These are phyloP conservation scores for Coprinellus micaceus DNA, from an alignment of 768 basidiomycete genomes.

Conservation along the genomic window DNA sequence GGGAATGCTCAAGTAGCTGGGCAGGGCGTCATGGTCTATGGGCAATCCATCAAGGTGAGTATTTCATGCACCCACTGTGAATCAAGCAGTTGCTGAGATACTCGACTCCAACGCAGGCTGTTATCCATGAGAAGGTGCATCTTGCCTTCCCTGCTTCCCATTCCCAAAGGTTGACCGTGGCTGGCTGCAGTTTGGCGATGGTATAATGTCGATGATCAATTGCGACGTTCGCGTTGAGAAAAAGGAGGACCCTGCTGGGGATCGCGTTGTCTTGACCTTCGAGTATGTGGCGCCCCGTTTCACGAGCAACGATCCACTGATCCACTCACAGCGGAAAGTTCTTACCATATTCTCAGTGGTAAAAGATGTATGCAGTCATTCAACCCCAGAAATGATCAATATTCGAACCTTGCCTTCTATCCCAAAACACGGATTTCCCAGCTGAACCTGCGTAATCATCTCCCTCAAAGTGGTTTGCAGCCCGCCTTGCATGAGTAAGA, in stretches of 20 bases:
- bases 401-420: too few species aligned
- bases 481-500: too few species aligned
- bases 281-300: constrained; percentile 49
- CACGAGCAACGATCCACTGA: constrained; percentile 1
- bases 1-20: not conserved
- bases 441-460: too few species aligned
- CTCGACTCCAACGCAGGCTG: too few species aligned
- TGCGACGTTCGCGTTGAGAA: constrained; percentile 65
- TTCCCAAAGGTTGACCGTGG: constrained; percentile 7
- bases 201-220: constrained; percentile 89
- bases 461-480: too few species aligned
- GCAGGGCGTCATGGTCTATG: constrained; percentile 72
- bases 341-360: constrained; percentile 72
- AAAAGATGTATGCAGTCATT: constrained; percentile 12
- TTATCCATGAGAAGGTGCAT: constrained; percentile 77
- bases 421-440: too few species aligned
- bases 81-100: too few species aligned
- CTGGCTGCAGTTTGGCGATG: constrained; percentile 68
- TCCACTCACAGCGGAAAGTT: constrained; percentile 61
- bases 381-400: not conserved
- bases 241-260: constrained; percentile 75
- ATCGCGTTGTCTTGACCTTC: constrained; percentile 74
- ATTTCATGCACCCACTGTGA: not conserved
- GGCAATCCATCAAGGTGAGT: constrained; percentile 69
- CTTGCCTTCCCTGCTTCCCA: not conserved